Conservation (phyloP, 1,139 yeast species). For the Zygosaccharomyces pseudobailii region DNA sequence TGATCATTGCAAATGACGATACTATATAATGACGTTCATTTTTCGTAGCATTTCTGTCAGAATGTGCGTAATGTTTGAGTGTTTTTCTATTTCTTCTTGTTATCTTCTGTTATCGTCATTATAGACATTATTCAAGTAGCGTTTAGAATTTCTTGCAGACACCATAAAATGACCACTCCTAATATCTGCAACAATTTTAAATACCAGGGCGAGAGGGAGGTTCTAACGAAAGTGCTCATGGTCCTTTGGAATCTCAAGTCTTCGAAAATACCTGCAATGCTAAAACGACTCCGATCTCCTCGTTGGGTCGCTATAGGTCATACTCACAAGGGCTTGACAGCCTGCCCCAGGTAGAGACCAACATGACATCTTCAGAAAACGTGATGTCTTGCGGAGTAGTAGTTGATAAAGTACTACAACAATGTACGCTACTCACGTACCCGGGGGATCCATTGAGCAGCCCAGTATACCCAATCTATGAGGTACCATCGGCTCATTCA, state of each 20-base stretch:
- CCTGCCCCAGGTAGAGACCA: not conserved
- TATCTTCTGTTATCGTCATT: too few species aligned
- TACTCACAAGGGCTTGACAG: not conserved
- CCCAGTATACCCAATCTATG: not conserved
- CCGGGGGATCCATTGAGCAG: not conserved
- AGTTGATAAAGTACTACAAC: slow-evolving; percentile 1
- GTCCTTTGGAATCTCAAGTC: not conserved
- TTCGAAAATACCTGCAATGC: not conserved
- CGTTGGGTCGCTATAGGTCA: not conserved
- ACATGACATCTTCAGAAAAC: not conserved
- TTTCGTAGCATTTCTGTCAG: not conserved
- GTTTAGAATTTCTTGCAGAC: not conserved
- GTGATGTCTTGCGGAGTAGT: not conserved
- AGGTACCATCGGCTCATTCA: not conserved
- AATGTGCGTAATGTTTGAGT: not conserved
- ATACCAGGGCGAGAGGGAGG: not conserved
- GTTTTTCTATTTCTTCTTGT: not conserved
- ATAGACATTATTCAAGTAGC: too few species aligned
- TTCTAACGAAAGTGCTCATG: not conserved
- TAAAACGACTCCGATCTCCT: not conserved
- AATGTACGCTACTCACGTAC: not conserved
- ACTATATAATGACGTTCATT: not conserved
- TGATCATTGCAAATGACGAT: not conserved
- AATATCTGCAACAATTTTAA: not conserved
- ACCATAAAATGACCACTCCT: not conserved